These are phyloP conservation scores for Flueggea neowawraea DNA, from an alignment of 441 rosid species.

Conservation along the genomic window DNA sequence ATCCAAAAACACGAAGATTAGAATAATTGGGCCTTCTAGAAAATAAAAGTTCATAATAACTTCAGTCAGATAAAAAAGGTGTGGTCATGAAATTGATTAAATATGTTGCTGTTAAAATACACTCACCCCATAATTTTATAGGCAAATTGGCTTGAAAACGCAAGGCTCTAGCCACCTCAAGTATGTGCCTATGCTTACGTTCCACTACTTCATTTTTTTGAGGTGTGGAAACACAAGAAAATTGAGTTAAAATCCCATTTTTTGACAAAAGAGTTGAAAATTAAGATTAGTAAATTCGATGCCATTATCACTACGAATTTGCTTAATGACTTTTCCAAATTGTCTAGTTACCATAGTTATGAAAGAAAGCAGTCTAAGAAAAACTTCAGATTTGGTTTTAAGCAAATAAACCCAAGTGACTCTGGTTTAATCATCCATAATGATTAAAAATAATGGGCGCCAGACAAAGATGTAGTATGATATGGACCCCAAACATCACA, in stretches of 20 bases:
- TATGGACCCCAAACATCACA: background rate
- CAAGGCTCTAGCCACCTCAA: too few species aligned
- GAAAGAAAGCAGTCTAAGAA: background rate
- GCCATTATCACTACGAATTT: background rate
- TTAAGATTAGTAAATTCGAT: background rate
- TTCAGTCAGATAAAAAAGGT: too few species aligned
- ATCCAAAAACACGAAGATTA: background rate
- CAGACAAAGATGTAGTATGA: background rate
- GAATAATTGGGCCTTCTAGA: too few species aligned
- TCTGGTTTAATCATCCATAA: background rate
- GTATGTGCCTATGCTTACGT: too few species aligned
- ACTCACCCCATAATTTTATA: too few species aligned
- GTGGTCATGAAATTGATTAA: too few species aligned
- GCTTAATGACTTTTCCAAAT: background rate
- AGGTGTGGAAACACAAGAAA: background rate
- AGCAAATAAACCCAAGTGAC: background rate
- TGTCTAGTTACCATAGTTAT: background rate
- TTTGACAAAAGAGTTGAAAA: background rate
- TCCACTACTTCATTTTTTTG: background rate
- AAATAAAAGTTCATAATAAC: too few species aligned
- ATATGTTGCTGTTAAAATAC: too few species aligned
- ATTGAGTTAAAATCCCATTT: background rate
- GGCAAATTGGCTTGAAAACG: too few species aligned
- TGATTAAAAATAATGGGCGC: background rate
- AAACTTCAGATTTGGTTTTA: background rate